Evolutionary conservation across 208 protist species (phyloP), one percentile per base, ranked within the genome.

Genomic region (Strigomonas culicis): DNA sequence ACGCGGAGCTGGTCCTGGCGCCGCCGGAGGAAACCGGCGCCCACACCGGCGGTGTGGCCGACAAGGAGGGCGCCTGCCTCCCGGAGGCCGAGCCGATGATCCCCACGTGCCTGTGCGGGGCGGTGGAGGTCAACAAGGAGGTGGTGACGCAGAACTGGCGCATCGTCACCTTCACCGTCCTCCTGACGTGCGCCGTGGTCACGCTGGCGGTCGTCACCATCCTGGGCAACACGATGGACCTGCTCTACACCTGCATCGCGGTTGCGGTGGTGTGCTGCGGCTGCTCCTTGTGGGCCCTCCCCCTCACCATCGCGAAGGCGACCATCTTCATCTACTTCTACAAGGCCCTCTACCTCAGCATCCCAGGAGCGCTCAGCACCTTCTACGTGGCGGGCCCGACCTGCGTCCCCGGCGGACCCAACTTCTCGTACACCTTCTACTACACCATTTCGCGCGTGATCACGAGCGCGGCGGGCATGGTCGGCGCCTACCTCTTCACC

Each of bases 351-450:
- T 88, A 88, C 69, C 44, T 88, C 24, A 58, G 61, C 27, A 63
- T 88, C 25, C 62, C 69, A 31, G 74, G 77, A 30, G 70, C 77
- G 3, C 19, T 88, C 7, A 72, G 82, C 52, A 72, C 7, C 50
- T 82, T 80, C 61, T 88, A 73, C 57, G 27, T 73, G 13, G 75
- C 71, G 15, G 59, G 53, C 17, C 39, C 53, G n/a, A 28, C 19
- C 17, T 80, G 74, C 63, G 43, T 67, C 11, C 53, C 63, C 0
- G 56, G 57, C 46, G 78, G 78, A 4, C 78, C 78, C 19, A 53
- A 80, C 63, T 84, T 84, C 70, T 70, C 66, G 19, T 74, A 68
- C 52, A 74, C 66, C 24, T 84, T 79, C 64, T 84, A 80, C 63
- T 39, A 75, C 34, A 84, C 74, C 21, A 53, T 71, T 30, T 32